Conservation (phyloP, 2,329 filamentous ascomycete species). For the Alternaria viburni region DNA sequence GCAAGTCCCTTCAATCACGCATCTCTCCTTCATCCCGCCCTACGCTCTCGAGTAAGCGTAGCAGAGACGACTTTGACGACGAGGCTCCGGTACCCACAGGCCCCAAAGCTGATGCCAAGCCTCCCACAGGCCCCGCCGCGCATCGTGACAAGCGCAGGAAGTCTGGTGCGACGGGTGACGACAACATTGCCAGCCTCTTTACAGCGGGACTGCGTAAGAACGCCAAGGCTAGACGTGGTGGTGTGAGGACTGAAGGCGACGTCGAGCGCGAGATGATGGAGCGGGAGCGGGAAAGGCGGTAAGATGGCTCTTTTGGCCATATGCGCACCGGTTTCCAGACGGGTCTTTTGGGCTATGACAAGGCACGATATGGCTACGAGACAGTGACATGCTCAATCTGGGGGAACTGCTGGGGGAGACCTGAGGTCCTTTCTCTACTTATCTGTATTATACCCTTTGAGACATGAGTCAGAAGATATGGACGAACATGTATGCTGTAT, state of each 20-base stretch:
- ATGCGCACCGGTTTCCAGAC: not conserved
- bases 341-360: not conserved
- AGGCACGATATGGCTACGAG: not conserved
- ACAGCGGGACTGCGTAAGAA: constrained; percentile 40
- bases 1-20: constrained; percentile 28
- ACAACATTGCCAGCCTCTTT: constrained; percentile 39
- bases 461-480: not conserved
- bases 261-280: constrained; percentile 42
- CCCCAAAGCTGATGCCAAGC: constrained; percentile 23
- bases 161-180: constrained; percentile 28
- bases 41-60: constrained; percentile 34
- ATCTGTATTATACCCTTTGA: constrained; percentile 24
- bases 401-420: not conserved
- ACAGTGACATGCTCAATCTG: not conserved
- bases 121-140: constrained; percentile 37
- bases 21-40: constrained; percentile 26
- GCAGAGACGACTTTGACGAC: constrained; percentile 33
- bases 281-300: constrained; percentile 37
- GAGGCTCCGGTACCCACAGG: constrained; percentile 15
- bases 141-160: constrained; percentile 43
- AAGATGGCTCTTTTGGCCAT: not conserved
- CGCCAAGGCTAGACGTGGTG: constrained; percentile 38
- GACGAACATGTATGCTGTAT: not conserved
- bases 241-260: constrained; percentile 42
- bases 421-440: constrained; percentile 14